phyloP scores from a whole-genome alignment of 139 green algal species.

The Tetradesmus obliquus region DNA sequence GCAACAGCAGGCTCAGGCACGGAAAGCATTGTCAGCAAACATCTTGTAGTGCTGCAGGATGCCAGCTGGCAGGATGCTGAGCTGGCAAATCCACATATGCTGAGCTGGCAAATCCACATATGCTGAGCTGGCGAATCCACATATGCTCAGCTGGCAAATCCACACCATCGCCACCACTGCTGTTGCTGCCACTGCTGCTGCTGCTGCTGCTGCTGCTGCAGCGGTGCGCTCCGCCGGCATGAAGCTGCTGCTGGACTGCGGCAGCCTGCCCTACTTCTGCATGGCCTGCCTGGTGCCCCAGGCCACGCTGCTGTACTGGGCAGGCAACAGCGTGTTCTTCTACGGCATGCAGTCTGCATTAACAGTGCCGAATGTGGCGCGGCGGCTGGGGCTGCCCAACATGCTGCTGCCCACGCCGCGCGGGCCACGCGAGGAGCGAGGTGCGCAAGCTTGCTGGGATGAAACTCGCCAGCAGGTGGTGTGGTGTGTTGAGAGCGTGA shows the following conservation, averaged over 20 bases:
- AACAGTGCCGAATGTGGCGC: not conserved
- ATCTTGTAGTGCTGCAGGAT: not conserved
- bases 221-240: not conserved
- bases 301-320: slow-evolving; percentile 47
- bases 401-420: slow-evolving; percentile 14
- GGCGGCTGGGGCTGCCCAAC: slow-evolving; percentile 12
- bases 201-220: not conserved
- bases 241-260: slow-evolving; percentile 17
- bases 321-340: slow-evolving; percentile 27
- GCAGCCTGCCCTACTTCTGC: slow-evolving; percentile 8
- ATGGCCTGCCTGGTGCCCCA: slow-evolving; percentile 17
- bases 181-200: not conserved
- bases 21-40: not conserved
- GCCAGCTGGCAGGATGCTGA: not conserved
- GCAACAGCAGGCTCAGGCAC: not conserved
- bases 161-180: not conserved
- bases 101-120: too few relatives aligned
- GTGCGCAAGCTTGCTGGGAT: not conserved
- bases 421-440: not conserved
- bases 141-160: too few relatives aligned
- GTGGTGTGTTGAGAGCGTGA: too few relatives aligned
- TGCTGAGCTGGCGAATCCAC: too few relatives aligned
- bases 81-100: too few relatives aligned
- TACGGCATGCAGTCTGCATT: slow-evolving; percentile 10
- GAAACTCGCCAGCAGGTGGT: not conserved